Base-by-base conservation (phyloP, 225 moss, liverwort and hornwort species). In the Bryoerythrophyllum caledonicum region DNA sequence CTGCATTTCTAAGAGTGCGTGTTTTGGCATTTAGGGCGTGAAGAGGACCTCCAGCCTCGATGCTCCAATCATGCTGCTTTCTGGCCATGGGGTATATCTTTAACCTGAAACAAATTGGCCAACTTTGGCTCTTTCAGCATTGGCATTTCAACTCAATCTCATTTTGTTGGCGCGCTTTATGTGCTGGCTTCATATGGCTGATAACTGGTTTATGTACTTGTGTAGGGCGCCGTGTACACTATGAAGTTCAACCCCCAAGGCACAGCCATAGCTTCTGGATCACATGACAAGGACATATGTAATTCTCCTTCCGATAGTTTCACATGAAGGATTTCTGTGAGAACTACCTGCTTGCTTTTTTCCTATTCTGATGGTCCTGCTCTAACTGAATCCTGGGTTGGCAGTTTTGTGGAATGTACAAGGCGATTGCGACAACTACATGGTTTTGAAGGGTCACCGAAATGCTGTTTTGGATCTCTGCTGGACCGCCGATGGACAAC, bases 401-500 rank as follows among this genome's bases (percentile, higher is more conserved):
- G 69, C 80, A 84, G 84, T 94, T 69, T 73, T 97, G 27, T 97
- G 97, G 97, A 97, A 97, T 79, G 94, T 97, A 54, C 97, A 90
- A 89, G 97, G 76, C 46, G 79, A 73, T 65, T 92, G 96, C 65
- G 91, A 94, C 67, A 96, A 93, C 70, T 97, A 84, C 66, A 93
- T 97, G 93, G 93, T 97, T 8, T 68, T 97, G 78, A 97, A 93
- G 80, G 97, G 97, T 17, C 97, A 97, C 62, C 91, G 93, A 52
- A 97, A 94, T 79, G 97, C 97, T 44, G 84, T 97, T 40, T 46
- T 97, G 59, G 97, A 97, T 78, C 91, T 97, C 68, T 91, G 89
- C 68, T 97, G 97, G 97, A 94, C 90, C 37, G 78, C 73, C 28
- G 97, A 97, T 76, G 97, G 97, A 60, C 91, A 95, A 28, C 85